Percentiles rank a stretch among this genome's conserved stretches.
Evolutionary conservation across 371 early-diverging fungal species (phyloP).

Genomic region (Rhizopus microsporus): DNA sequence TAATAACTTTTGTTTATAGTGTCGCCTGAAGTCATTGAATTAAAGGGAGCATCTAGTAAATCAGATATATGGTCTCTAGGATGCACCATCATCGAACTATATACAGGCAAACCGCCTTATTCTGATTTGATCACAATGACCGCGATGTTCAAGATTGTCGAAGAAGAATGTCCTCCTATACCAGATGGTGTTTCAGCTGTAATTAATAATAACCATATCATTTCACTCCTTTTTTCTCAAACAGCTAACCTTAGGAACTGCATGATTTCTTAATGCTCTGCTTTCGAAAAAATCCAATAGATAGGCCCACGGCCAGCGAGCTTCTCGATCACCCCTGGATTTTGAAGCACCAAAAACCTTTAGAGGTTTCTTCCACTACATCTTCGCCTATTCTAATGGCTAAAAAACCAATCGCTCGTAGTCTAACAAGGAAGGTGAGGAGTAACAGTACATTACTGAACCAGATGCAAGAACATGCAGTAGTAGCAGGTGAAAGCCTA

Average conservation of each 20-base stretch:
- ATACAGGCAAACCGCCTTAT: constrained; percentile 91
- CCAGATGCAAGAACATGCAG: background rate
- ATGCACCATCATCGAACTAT: constrained; percentile 85
- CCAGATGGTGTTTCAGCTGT: constrained; percentile 74
- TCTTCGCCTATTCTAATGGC: background rate
- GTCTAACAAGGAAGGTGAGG: background rate
- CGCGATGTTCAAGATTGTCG: constrained; percentile 91
- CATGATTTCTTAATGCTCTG: constrained; percentile 74
- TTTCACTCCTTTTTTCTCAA: constrained; percentile 1
- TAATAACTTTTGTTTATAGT: constrained; percentile 41
- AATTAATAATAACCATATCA: constrained; percentile 11
- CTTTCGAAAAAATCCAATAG: constrained; percentile 77
- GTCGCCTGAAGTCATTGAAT: constrained; percentile 95
- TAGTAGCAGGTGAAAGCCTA: constrained; percentile 4
- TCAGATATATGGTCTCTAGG: constrained; percentile 93
- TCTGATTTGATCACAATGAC: constrained; percentile 80
- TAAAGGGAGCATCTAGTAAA: constrained; percentile 77
- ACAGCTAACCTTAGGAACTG: constrained; percentile 48
- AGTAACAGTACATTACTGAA: background rate
- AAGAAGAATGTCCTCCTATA: constrained; percentile 83
- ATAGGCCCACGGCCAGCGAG: constrained; percentile 57
- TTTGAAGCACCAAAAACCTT: constrained; percentile 33
- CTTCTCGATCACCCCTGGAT: constrained; percentile 81
- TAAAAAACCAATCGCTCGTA: background rate
- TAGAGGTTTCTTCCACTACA: constrained; percentile 1